phyloP scores from a whole-genome alignment of 441 rosid genomes.

The Raphanus hybrid region DNA sequence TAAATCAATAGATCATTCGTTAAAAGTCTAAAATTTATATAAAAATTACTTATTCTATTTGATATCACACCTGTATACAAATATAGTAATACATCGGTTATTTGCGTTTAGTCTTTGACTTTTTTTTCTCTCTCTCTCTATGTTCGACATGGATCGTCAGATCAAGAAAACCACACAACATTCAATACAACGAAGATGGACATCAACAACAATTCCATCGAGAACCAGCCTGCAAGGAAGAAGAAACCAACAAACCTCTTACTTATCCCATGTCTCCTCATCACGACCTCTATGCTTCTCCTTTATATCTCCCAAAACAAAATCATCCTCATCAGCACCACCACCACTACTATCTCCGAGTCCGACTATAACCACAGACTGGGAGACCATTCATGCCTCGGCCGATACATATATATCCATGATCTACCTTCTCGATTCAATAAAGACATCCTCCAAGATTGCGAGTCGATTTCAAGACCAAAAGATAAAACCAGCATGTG shows the following conservation, averaged over 20 bases:
- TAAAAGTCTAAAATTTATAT: neutral
- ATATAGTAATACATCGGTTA: neutral
- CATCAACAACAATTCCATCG: neutral
- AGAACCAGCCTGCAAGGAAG: conserved; percentile 16
- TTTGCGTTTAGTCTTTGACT: neutral
- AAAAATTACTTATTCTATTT: neutral
- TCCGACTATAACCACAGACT: neutral
- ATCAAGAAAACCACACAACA: conserved; percentile 18
- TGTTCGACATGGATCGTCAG: conserved; percentile 18
- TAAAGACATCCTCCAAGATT: conserved; percentile 40
- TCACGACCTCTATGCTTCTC: conserved; percentile 32
- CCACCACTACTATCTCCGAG: neutral
- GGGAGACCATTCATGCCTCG: conserved; percentile 32
- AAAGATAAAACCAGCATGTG: conserved; percentile 50
- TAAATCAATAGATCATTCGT: neutral
- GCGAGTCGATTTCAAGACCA: conserved; percentile 41
- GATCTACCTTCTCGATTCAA: conserved; percentile 52
- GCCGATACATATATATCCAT: conserved; percentile 48
- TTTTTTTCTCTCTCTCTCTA: neutral
- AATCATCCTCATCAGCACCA: conserved; percentile 24
- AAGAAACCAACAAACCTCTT: conserved; percentile 20
- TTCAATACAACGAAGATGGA: conserved; percentile 7
- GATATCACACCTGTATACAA: neutral
- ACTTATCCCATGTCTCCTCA: conserved; percentile 29
- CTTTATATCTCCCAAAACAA: conserved; percentile 29